phyloP scores from a whole-genome alignment of 2,329 filamentous ascomycete genomes.

The Aspergillus terreus region DNA sequence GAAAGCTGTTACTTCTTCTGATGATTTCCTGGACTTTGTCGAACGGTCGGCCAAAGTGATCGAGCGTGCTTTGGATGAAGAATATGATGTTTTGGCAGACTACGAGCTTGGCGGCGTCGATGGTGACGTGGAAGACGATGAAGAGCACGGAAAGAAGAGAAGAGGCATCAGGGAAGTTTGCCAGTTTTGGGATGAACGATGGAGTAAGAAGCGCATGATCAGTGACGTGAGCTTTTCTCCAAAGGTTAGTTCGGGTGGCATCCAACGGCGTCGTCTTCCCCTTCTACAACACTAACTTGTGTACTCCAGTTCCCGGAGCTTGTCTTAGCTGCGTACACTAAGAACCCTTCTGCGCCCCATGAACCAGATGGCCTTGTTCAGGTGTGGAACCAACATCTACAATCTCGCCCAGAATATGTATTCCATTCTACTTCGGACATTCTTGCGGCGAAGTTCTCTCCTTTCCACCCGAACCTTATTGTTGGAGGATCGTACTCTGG shows the following conservation, averaged over 20 bases:
- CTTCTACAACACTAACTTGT: conserved; percentile 3
- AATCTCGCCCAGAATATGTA: conserved; percentile 90
- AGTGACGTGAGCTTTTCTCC: conserved; percentile 93
- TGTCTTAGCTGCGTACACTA: conserved; percentile 90
- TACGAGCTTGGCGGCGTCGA: conserved; percentile 76
- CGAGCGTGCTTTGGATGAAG: conserved; percentile 88
- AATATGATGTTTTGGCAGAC: conserved; percentile 93
- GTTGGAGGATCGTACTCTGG: conserved; percentile 95
- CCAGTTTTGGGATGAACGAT: conserved; percentile 91
- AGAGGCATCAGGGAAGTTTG: conserved; percentile 68
- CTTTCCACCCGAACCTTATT: conserved; percentile 94
- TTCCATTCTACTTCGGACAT: conserved; percentile 97
- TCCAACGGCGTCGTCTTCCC: not conserved
- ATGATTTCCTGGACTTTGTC: conserved; percentile 92
- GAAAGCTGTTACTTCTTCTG: conserved; percentile 82
- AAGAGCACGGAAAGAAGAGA: conserved; percentile 47
- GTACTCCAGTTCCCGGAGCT: conserved; percentile 71
- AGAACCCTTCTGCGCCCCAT: conserved; percentile 90
- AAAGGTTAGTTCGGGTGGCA: conserved; percentile 53
- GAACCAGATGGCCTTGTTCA: conserved; percentile 91
- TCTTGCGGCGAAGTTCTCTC: conserved; percentile 94
- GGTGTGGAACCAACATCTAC: conserved; percentile 95
- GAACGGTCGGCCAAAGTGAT: conserved; percentile 96
- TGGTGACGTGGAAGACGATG: conserved; percentile 76
- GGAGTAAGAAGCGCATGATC: conserved; percentile 97